Evolutionary conservation across 805 yeast species (phyloP).

Genomic region (Candida nemodendra): DNA sequence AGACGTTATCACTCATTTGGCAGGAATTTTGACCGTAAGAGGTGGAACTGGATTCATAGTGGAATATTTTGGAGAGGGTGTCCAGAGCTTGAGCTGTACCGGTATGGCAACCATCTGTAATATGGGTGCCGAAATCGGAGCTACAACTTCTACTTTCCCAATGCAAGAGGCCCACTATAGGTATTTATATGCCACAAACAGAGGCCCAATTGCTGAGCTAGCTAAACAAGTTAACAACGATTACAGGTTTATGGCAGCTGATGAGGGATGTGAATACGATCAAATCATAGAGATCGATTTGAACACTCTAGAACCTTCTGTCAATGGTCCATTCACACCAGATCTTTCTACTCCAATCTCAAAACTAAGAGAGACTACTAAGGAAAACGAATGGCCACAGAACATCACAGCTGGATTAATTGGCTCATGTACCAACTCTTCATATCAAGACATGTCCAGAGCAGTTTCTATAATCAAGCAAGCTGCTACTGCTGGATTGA

Average conservation of each 20-base stretch:
- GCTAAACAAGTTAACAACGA: conserved; percentile 66
- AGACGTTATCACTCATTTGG: conserved; percentile 89
- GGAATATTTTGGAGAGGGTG: conserved; percentile 96
- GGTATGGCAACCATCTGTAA: conserved; percentile 99
- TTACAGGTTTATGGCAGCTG: conserved; percentile 73
- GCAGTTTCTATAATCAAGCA: conserved; percentile 90
- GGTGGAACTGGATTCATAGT: conserved; percentile 98
- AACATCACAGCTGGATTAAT: conserved; percentile 92
- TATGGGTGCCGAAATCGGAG: conserved; percentile 99
- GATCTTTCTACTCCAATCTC: conserved; percentile 96
- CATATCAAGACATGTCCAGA: conserved; percentile 97
- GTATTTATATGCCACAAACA: conserved; percentile 82
- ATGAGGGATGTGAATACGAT: conserved; percentile 91
- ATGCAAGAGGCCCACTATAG: conserved; percentile 86
- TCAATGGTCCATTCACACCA: conserved; percentile 98
- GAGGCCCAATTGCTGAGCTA: conserved; percentile 80
- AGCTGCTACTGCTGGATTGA: conserved; percentile 88
- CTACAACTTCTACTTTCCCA: conserved; percentile 97
- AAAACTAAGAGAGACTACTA: conserved; percentile 78
- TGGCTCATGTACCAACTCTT: conserved; percentile 98
- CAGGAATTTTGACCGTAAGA: conserved; percentile 92
- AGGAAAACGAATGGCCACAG: conserved; percentile 86
- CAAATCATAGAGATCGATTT: conserved; percentile 89
- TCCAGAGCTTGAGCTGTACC: conserved; percentile 86
- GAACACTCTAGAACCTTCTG: conserved; percentile 87